Base-by-base conservation (phyloP, 2,329 filamentous ascomycete species). In the Hypoxylon sp. region DNA sequence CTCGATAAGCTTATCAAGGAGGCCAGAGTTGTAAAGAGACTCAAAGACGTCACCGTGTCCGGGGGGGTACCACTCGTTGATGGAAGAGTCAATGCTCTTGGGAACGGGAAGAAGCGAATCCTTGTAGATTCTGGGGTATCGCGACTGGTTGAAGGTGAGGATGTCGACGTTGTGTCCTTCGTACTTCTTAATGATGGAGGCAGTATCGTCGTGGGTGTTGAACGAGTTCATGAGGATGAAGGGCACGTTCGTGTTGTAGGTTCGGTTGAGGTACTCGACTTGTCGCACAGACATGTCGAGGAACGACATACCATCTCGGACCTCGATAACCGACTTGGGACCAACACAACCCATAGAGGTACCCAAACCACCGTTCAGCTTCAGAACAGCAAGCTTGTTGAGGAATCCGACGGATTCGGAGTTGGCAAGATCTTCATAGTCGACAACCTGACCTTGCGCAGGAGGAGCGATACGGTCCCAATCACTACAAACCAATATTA, bases 181-280 rank as follows among this genome's bases (percentile, higher is more conserved):
- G 78, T 97, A 99, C 82, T 99, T 99, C 87, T 99, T 99, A 82
- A 99, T 99, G 78, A 99, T 99, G 76, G 91, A 91, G 59, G 92
- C 91, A 41, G 94, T 99, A 72, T 99, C 94, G 68, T 93, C 86
- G 74, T 99, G 92, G 72, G 94, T 99, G 85, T 99, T 99, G 89
- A 99, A 99, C 47, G 94, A 97, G 87, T 99, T 99, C 94, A 99
- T 99, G 67, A 99, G 87, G 64, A 99, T 87, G 76, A 99, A 97
- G 37, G 94, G 94, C 23, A 99, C 94, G 72, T 97, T 97, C 74
- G 95, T 91, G 66, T 89, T 84, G 80, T 97, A 97, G 61, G 91
- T 97, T 75, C 92, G 89, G 88, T 99, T 99, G 66, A 99, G 88
- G 82, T 91, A 95, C 80, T 99, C 94, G 71, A 99, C 96, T 82